A percentile compares a stretch with the other conserved stretches of the same genome.
Evolutionary conservation across 2,329 filamentous ascomycete species (phyloP).

Genomic region (Drechslerella coelobrocha): DNA sequence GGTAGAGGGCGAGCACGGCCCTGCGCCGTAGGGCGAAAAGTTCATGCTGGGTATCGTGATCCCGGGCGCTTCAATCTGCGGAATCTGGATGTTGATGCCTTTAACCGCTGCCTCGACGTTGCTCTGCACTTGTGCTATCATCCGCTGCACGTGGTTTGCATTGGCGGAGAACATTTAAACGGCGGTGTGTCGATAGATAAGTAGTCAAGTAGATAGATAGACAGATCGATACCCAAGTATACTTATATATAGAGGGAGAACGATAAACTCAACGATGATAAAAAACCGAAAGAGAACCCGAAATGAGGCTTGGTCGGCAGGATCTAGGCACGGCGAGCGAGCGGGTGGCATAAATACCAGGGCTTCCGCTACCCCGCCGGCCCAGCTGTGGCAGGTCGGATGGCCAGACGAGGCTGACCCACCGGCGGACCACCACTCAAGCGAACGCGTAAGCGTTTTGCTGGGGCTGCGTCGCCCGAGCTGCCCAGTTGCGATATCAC

Average conservation of each 20-base stretch:
- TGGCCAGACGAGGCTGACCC: background rate
- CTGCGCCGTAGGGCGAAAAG: background rate
- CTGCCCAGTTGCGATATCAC: background rate
- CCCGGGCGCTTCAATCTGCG: constrained; percentile 4
- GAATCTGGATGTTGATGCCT: constrained; percentile 8
- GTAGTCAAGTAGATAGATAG: background rate
- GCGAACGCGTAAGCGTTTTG: background rate
- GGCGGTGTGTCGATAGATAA: background rate
- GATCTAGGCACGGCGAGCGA: too few relatives aligned
- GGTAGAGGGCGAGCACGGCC: background rate
- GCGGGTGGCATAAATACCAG: too few relatives aligned
- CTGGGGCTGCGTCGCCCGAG: background rate
- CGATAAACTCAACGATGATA: too few relatives aligned
- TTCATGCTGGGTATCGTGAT: constrained; percentile 23
- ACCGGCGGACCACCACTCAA: background rate
- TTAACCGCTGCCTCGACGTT: constrained; percentile 31
- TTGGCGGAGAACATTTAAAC: constrained; percentile 17
- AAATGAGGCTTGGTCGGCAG: too few relatives aligned
- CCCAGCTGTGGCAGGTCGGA: too few relatives aligned
- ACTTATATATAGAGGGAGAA: too few relatives aligned
- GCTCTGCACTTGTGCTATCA: constrained; percentile 17
- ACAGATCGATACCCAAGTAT: too few relatives aligned
- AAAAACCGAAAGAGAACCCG: too few relatives aligned
- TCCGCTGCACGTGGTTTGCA: constrained; percentile 18
- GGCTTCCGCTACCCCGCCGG: too few relatives aligned